Base-by-base conservation (phyloP, 2,329 filamentous ascomycete species). In the Decorospora gaudefroyi region DNA sequence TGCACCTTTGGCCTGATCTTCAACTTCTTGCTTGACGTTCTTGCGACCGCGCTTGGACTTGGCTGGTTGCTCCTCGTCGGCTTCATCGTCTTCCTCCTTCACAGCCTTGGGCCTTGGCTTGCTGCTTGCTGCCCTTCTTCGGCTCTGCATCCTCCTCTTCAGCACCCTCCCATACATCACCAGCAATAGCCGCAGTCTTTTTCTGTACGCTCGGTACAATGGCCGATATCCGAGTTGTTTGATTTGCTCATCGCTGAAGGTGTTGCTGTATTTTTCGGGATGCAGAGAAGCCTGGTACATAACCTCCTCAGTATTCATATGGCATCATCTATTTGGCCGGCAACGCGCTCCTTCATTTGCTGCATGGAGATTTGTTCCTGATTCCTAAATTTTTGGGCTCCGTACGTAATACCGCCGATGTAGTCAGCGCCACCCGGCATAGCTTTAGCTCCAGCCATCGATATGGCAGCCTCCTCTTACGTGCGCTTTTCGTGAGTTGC, bases 211-310 rank as follows among this genome's bases (percentile, higher is more conserved):
- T 83, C 0, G 90, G 90, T 0, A 95, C 90, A 38, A 92, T 86
- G 33, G 91, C 95, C 62, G 89, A 96, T 3, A 93, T 97, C 31
- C 93, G 78, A 99, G 76, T 26, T 76, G 77, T 53, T 81, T 78
- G 51, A 95, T 82, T 67, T 96, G 86, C 0, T 74, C 78, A 21
- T 88, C 82, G 50, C 69, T 78, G 55, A 97, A 87, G 0, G 88
- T 87, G 62, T 96, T 85, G 71, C 86, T 90, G 72, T 95, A 95
- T 67, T 96, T 90, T 68, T 96, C 92, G 0, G 93, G 93, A 57
- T 99, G 92, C 11, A 97, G 79, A 35, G 81, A 84, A 4, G 93
- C 87, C 57, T 97, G 86, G 63, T 91, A 99, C 37, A 99, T 76
- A 5, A 96, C 85, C 69, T 99, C 93, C 65, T 99, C 93, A 1